Percentiles rank a stretch among this genome's conserved stretches.
Evolutionary conservation across 768 basidiomycete species (phyloP).

Genomic region (Mycena capillaripes): DNA sequence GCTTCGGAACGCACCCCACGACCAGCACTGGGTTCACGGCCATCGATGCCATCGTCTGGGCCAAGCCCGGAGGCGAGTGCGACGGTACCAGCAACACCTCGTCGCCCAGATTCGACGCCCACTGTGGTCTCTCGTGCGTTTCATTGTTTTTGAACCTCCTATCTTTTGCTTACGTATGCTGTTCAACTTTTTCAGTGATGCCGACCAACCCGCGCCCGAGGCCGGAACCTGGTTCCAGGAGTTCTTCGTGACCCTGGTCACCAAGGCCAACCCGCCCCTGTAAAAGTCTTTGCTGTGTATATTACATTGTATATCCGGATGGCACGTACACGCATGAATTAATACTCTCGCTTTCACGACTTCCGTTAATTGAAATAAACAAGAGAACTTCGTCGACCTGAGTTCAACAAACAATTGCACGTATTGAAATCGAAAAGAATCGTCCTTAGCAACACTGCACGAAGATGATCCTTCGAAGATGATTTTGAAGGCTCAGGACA

Average conservation of each 20-base stretch:
- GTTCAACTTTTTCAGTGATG: constrained; percentile 56
- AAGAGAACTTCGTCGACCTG: too few species aligned
- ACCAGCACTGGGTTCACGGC: constrained; percentile 50
- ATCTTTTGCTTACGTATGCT: constrained; percentile 10
- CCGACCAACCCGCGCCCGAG: constrained; percentile 68
- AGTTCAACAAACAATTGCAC: too few species aligned
- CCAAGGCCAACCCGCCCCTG: constrained; percentile 66
- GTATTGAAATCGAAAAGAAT: too few species aligned
- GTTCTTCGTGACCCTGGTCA: constrained; percentile 72
- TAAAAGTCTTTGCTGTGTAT: constrained; percentile 42
- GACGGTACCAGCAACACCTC: constrained; percentile 58
- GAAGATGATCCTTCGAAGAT: too few species aligned
- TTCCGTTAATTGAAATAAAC: not conserved
- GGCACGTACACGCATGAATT: constrained; percentile 5
- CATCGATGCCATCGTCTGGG: constrained; percentile 62
- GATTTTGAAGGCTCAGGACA: too few species aligned
- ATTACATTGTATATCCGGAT: not conserved
- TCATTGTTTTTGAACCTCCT: not conserved
- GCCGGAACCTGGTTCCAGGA: constrained; percentile 79
- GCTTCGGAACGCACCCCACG: constrained; percentile 57
- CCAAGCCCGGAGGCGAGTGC: constrained; percentile 61
- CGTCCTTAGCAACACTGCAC: too few species aligned
- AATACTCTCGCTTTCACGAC: not conserved
- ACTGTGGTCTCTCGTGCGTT: constrained; percentile 63
- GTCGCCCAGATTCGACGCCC: constrained; percentile 31